Evolutionary conservation across 345 rosid species (phyloP), one percentile per base, ranked within the genome.

Genomic region (Eucalyptus paniculata): DNA sequence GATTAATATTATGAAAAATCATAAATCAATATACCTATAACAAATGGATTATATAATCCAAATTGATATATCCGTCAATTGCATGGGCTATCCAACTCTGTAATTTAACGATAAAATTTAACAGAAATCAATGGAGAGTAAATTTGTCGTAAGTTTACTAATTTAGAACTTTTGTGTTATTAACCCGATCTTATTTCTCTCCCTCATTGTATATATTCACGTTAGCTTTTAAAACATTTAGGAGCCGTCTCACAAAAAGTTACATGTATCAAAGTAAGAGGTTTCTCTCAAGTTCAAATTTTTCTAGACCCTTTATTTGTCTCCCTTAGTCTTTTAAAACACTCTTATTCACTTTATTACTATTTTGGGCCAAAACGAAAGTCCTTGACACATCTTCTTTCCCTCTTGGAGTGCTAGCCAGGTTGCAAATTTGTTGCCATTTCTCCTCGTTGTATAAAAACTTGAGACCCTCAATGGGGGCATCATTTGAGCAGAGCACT

Each of bases 101-200:
- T 51, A 51, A 3, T 51, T 51, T 17, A 21, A 51, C 8, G 0
- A 17, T 51, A 50, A 17, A 50, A 50, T 51, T 51, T 51, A 6
- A 17, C 1, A 51, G 8, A 51, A 51, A 1, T 17, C 0, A 17
- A 51, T 0, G 0, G 0, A 51, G 4, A 51, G 54, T 51, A 51
- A 6, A 51, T 17, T 51, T 51, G 21, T 51, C 2, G 2, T 0
- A 3, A 0, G 4, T 50, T 0, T 50, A 17, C 0, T 0, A 7
- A 3, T 53, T 53, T 53, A 53, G 0, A 8, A 8, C 0, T 19
- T 53, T 8, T 19, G 10, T 19, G 0, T 19, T 53, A 53, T 53
- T 53, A 53, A 53, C 26, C 54, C 54, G 8, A 51, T 28, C 16
- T 28, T 28, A 62, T 62, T 6, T 62, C 17, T 60, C n/a, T 60